phyloP scores from a whole-genome alignment of 441 rosid species.

The Omphalea diandra region DNA sequence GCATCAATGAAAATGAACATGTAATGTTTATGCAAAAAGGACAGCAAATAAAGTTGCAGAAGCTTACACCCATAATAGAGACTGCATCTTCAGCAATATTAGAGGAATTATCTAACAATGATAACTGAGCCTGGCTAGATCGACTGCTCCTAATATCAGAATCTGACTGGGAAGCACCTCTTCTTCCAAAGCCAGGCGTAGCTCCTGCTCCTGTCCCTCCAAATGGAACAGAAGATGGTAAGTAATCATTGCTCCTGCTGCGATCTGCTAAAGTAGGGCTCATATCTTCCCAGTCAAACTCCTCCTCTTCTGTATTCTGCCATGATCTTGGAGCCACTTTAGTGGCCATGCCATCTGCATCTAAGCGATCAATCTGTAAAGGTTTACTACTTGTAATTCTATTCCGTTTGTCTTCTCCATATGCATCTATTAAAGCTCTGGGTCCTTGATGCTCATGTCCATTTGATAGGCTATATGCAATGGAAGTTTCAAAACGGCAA shows the following conservation, averaged over 20 bases:
- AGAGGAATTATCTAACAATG: slow-evolving; percentile 42
- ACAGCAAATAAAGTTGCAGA: slow-evolving; percentile 21
- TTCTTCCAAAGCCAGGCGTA: slow-evolving; percentile 48
- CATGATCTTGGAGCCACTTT: slow-evolving; percentile 61
- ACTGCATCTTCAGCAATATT: slow-evolving; percentile 34
- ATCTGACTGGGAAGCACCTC: slow-evolving; percentile 36
- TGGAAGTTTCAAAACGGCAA: slow-evolving; percentile 38
- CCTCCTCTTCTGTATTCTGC: slow-evolving; percentile 99
- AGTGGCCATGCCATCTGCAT: slow-evolving; percentile 52
- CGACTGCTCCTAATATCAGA: slow-evolving; percentile 45
- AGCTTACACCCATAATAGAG: slow-evolving; percentile 42
- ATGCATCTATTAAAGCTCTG: slow-evolving; percentile 92
- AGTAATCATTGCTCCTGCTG: slow-evolving; percentile 46
- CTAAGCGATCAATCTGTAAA: slow-evolving; percentile 40
- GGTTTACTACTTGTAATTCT: slow-evolving; percentile 44
- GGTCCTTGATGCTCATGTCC: slow-evolving; percentile 66
- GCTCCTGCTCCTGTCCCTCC: slow-evolving; percentile 43
- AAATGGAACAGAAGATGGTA: slow-evolving; percentile 48
- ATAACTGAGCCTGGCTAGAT: slow-evolving; percentile 39
- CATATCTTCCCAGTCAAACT: slow-evolving; percentile 99
- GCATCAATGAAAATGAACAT: not conserved
- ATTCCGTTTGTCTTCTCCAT: slow-evolving; percentile 77
- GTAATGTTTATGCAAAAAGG: slow-evolving; percentile 9
- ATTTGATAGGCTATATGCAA: slow-evolving; percentile 36
- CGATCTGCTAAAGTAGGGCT: slow-evolving; percentile 72